Conservation (phyloP, 139 green algal genomes). For the Chlamydomonas sp. region DNA sequence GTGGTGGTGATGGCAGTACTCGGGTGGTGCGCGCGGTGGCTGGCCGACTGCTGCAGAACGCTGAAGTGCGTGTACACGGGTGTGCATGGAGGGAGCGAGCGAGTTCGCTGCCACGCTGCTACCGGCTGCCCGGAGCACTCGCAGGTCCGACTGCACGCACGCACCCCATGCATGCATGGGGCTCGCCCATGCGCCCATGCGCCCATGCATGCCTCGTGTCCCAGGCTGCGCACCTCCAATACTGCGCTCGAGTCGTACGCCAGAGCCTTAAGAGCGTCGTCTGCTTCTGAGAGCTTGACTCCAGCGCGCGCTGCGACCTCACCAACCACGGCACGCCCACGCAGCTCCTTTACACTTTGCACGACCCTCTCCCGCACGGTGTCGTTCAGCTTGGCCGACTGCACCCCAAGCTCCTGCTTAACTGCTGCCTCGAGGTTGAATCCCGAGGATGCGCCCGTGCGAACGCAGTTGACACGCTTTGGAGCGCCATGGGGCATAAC, state of each 20-base stretch:
- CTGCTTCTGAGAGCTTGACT: conserved; percentile 54
- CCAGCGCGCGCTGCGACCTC: conserved; percentile 60
- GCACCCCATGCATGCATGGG: not conserved
- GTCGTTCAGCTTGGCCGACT: not conserved
- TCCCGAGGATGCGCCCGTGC: too few relatives aligned
- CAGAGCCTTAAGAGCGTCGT: conserved; percentile 74
- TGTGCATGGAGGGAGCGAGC: not conserved
- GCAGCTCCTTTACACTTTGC: conserved; percentile 42
- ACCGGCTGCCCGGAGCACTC: too few relatives aligned
- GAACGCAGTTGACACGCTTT: too few relatives aligned
- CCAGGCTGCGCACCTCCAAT: conserved; percentile 51
- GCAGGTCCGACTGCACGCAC: not conserved
- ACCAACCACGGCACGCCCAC: conserved; percentile 47
- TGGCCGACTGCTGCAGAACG: too few relatives aligned
- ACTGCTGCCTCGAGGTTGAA: conserved; percentile 7
- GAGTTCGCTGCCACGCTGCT: too few relatives aligned
- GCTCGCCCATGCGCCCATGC: not conserved
- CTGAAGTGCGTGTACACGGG: not conserved
- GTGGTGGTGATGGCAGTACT: too few relatives aligned
- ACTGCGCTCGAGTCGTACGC: conserved; percentile 65
- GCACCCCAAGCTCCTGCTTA: conserved; percentile 5
- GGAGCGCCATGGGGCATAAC: too few relatives aligned
- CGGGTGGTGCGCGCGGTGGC: too few relatives aligned
- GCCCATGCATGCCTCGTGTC: not conserved
- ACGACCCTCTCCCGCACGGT: conserved; percentile 28